Evolutionary conservation across 371 early-diverging fungal species (phyloP).

Genomic region (Circinella minor): DNA sequence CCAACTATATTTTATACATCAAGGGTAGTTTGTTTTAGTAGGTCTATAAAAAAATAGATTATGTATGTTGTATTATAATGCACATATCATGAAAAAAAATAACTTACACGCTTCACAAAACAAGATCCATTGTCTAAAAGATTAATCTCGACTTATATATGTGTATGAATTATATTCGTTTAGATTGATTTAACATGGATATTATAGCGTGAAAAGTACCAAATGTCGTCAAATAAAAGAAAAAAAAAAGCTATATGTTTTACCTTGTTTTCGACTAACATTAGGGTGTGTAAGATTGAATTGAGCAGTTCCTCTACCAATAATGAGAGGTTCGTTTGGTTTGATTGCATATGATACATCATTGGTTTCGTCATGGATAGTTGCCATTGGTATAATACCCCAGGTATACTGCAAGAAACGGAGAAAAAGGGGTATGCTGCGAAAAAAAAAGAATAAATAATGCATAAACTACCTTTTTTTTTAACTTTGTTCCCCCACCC

Average conservation of each 20-base stretch:
- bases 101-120: slow-evolving; percentile 11
- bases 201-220: no score
- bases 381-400: neutral
- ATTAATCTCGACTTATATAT: neutral
- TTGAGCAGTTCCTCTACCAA: neutral
- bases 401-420: no score
- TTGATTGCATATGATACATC: neutral
- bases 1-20: neutral
- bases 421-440: no score
- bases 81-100: neutral
- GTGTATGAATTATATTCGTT: neutral
- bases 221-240: no score
- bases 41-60: no score
- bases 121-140: slow-evolving; percentile 1
- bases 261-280: neutral
- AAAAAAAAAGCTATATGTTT: neutral
- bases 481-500: no score
- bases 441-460: no score
- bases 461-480: no score
- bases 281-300: neutral
- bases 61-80: no score
- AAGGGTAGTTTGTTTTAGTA: no score
- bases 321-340: neutral
- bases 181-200: no score
- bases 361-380: neutral